These are phyloP conservation scores for Chondrus crispus DNA, from an alignment of 23 red algal species.

Conservation along the genomic window DNA sequence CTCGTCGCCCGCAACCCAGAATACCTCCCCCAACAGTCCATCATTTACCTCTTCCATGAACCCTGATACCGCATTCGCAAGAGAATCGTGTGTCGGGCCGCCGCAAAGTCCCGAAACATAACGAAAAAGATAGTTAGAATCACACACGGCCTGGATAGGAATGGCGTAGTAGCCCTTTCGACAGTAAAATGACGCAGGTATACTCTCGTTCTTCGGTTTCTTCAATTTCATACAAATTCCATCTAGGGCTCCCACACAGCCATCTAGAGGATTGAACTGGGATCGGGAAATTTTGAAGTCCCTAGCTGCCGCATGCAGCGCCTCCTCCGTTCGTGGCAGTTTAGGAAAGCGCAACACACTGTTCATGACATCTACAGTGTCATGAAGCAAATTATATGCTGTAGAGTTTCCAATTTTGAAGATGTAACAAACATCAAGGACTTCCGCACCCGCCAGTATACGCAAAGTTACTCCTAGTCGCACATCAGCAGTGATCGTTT, in stretches of 20 bases:
- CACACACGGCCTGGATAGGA: conserved; percentile 18
- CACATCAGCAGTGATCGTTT: background rate
- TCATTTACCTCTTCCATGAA: background rate
- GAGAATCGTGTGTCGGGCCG: background rate
- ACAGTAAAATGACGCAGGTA: background rate
- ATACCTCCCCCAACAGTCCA: background rate
- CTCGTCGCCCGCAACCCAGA: conserved; percentile 9
- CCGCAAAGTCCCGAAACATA: background rate
- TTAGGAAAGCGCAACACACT: background rate
- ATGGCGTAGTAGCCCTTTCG: background rate
- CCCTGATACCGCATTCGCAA: background rate
- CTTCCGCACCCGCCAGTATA: background rate
- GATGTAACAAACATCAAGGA: background rate
- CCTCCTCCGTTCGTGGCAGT: background rate
- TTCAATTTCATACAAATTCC: background rate
- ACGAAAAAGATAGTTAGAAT: background rate
- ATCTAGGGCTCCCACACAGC: conserved; percentile 24
- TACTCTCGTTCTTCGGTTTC: background rate
- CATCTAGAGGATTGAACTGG: background rate
- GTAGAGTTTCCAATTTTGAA: background rate
- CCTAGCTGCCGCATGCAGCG: background rate
- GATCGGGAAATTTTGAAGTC: background rate
- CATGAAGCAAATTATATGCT: background rate
- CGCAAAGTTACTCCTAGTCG: background rate
- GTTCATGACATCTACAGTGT: background rate